Percentiles rank a stretch among this genome's conserved stretches.
Conservation (phyloP, 2,329 filamentous ascomycete genomes). For the Lachnellula hyalina region DNA sequence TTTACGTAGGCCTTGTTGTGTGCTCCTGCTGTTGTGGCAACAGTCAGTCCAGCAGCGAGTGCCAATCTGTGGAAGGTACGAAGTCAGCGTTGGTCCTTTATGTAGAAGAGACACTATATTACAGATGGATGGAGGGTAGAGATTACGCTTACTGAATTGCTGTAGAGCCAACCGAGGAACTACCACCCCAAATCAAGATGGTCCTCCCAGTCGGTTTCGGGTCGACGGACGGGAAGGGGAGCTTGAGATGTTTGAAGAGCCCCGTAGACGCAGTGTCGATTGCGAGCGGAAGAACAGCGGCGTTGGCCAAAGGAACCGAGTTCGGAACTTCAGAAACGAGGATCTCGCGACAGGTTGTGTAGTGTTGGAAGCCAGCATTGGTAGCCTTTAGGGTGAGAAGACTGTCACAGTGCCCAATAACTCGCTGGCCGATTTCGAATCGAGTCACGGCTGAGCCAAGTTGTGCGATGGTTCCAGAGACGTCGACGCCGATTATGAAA, state of each 20-base stretch:
- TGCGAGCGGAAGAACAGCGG: conserved; percentile 33
- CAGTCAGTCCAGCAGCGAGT: conserved; percentile 32
- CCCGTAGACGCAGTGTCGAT: conserved; percentile 31
- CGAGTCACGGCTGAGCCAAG: conserved; percentile 41
- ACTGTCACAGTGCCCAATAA: conserved; percentile 27
- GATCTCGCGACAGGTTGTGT: conserved; percentile 24
- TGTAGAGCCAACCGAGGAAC: conserved; percentile 15
- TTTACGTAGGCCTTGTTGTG: conserved; percentile 38
- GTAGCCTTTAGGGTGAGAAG: conserved; percentile 17
- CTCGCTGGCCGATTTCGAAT: conserved; percentile 33
- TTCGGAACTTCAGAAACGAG: conserved; percentile 29
- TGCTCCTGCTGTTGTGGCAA: conserved; percentile 42
- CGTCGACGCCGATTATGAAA: conserved; percentile 24
- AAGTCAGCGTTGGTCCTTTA: background rate
- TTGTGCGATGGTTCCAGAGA: conserved; percentile 28
- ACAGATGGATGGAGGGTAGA: background rate
- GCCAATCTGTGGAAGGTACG: conserved; percentile 1
- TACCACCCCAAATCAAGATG: conserved; percentile 24
- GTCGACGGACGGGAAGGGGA: conserved; percentile 13
- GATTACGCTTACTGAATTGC: conserved; percentile 15
- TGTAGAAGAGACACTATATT: background rate
- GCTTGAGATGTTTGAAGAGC: conserved; percentile 23
- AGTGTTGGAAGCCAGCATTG: conserved; percentile 31
- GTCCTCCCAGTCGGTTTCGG: conserved; percentile 14
- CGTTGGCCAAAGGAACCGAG: conserved; percentile 29